Conservation (phyloP, 345 rosid genomes). For the Salix suchowensis region DNA sequence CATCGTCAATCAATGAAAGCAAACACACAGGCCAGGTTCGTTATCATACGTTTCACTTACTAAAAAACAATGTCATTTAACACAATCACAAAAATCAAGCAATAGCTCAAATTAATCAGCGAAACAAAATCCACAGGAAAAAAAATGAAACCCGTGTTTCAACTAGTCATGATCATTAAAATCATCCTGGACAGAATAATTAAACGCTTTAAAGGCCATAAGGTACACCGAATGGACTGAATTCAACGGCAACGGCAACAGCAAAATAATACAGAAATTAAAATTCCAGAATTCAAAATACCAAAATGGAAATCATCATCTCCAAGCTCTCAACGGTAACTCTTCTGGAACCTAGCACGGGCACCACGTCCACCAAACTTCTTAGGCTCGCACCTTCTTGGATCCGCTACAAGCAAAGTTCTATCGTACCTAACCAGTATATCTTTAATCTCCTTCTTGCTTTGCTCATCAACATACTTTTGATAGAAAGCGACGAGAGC, state of each 20-base stretch:
- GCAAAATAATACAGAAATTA: background rate
- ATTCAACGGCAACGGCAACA: background rate
- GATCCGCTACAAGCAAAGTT: constrained; percentile 81
- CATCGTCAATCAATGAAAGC: too few species aligned
- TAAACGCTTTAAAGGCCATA: background rate
- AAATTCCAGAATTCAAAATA: background rate
- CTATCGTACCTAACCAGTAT: constrained; percentile 67
- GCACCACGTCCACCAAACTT: constrained; percentile 90
- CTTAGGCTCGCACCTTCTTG: constrained; percentile 85
- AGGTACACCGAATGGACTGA: background rate
- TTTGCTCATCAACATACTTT: constrained; percentile 78
- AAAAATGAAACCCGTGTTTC: background rate
- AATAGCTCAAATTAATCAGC: too few species aligned
- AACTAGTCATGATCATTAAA: background rate
- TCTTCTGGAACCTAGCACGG: constrained; percentile 83
- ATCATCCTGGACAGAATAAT: background rate
- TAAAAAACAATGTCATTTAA: too few species aligned
- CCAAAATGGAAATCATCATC: background rate
- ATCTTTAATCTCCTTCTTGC: constrained; percentile 83
- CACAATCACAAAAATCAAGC: too few species aligned
- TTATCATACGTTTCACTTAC: too few species aligned
- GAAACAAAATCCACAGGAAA: too few species aligned
- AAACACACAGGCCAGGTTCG: too few species aligned
- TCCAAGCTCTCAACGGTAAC: constrained; percentile 53
- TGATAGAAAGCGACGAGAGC: constrained; percentile 75